Evolutionary conservation across 2,329 filamentous ascomycete species (phyloP), one percentile per base, ranked within the genome.

Genomic region (Fusarium brachygibbosum): DNA sequence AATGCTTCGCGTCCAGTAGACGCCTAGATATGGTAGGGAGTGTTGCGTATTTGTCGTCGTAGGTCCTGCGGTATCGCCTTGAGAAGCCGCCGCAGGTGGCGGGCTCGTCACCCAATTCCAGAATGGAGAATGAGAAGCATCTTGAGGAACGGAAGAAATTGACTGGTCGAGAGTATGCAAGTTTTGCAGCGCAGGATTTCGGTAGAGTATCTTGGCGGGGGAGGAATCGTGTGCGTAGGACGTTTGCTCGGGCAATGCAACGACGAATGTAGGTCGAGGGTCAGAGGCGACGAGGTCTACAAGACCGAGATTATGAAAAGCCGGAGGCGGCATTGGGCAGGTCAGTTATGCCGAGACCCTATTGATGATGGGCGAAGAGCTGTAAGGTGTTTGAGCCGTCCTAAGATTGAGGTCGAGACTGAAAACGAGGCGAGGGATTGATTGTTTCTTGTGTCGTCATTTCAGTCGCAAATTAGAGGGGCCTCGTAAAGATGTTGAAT

Each of bases 181-280:
- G 34, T 70, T 60, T 23, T 70, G 66, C 4, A 82, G 72, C n/a
- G 79, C 77, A 42, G 79, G 76, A 58, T 83, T 83, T 58, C 75
- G 75, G 69, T 82, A 82, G 23, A 77, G 72, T 44, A 78, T 74
- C 31, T 68, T 55, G 51, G 68, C 40, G 35, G 63, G 51, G 12
- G 61, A 62, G 11, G 37, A 37, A 40, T 48, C 35, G 21, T 38
- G 11, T 28, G 32, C 34, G 21, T 35, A 23, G 23, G 68, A 14
- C 9, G 41, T 21, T 40, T 61, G 51, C 10, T 70, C 55, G 25
- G 64, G 48, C 11, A 69, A 52, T 31, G 73, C 74, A 46, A 80
- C 77, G 57, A 83, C 75, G 44, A 83, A 83, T 42, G 79, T 79
- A 53, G 82, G 80, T 55, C 82, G 77, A 31, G 80, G 79, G 61